phyloP scores from a whole-genome alignment of 2,329 filamentous ascomycete species.

The Balansia obtecta region DNA sequence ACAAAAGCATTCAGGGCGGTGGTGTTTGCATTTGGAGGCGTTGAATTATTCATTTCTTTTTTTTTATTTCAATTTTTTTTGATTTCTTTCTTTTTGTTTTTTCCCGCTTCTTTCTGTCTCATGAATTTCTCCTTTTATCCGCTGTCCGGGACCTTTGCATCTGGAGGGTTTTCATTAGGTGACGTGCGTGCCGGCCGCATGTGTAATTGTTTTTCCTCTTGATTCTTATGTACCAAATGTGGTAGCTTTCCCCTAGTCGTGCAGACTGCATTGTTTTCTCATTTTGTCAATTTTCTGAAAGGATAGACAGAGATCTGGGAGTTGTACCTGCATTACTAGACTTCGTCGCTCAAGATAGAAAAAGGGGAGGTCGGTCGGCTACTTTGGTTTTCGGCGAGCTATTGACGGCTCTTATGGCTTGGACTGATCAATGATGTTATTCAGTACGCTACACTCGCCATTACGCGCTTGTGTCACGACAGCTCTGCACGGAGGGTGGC shows the following conservation, averaged over 20 bases:
- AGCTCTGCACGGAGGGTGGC: conserved; percentile 7
- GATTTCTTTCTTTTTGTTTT: conserved; percentile 8
- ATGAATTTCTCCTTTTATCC: conserved; percentile 2
- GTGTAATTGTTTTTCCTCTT: conserved; percentile 2
- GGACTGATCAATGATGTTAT: conserved; percentile 23
- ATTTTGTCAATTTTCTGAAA: conserved; percentile 1
- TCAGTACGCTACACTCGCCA: conserved; percentile 10
- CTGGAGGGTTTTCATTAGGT: conserved; percentile 2
- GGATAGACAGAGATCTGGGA: conserved; percentile 23
- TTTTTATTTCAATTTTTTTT: conserved; percentile 5
- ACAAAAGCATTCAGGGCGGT: conserved; percentile 16
- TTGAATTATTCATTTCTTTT: conserved; percentile 17
- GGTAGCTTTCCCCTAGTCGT: conserved; percentile 15
- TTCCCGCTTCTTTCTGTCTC: conserved; percentile 5
- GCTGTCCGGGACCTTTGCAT: not conserved
- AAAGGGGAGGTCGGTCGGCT: conserved; percentile 18
- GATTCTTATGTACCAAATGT: conserved; percentile 1
- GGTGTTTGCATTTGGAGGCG: conserved; percentile 27
- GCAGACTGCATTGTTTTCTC: conserved; percentile 17
- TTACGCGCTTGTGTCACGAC: conserved; percentile 7
- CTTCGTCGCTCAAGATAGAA: conserved; percentile 27
- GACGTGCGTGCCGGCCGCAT: not conserved
- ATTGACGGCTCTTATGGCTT: conserved; percentile 22
- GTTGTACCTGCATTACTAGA: conserved; percentile 27
- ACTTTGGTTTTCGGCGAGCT: conserved; percentile 16